Percentiles rank a stretch among this genome's conserved stretches.
Evolutionary conservation across 306 rosid genomes (phyloP).

Genomic region (Citrullus colocynthis): DNA sequence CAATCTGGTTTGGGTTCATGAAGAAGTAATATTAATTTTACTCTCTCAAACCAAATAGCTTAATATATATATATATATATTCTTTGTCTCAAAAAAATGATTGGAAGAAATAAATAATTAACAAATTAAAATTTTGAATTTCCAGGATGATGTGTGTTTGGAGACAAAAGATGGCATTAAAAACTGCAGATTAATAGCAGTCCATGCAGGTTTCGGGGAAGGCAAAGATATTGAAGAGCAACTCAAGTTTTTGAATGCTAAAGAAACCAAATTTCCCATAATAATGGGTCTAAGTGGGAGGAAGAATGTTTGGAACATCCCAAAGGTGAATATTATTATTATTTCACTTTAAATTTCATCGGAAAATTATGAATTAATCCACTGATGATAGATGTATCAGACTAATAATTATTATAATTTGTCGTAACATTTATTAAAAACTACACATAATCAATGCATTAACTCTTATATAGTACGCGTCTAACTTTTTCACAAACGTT

Average conservation of each 20-base stretch:
- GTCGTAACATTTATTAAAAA: too few species aligned
- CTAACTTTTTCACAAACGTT: too few species aligned
- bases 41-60: background rate
- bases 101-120: too few species aligned
- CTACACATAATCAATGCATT: too few species aligned
- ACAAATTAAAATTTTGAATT: background rate
- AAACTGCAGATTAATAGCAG: conserved; percentile 66
- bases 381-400: too few species aligned
- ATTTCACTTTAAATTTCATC: too few species aligned
- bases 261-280: conserved; percentile 56
- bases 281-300: conserved; percentile 63
- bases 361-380: too few species aligned
- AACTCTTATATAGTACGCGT: too few species aligned
- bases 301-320: conserved; percentile 62
- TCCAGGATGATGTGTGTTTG: conserved; percentile 57
- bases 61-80: background rate
- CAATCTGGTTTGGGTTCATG: conserved; percentile 83
- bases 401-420: too few species aligned
- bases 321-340: conserved; percentile 32
- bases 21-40: conserved; percentile 38
- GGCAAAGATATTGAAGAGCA: conserved; percentile 49
- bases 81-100: too few species aligned
- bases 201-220: conserved; percentile 84
- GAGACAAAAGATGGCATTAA: conserved; percentile 44
- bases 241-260: conserved; percentile 45